Percentiles rank a stretch among this genome's conserved stretches.
Conservation (phyloP, 2,329 filamentous ascomycete species). For the Capronia epimyces region DNA sequence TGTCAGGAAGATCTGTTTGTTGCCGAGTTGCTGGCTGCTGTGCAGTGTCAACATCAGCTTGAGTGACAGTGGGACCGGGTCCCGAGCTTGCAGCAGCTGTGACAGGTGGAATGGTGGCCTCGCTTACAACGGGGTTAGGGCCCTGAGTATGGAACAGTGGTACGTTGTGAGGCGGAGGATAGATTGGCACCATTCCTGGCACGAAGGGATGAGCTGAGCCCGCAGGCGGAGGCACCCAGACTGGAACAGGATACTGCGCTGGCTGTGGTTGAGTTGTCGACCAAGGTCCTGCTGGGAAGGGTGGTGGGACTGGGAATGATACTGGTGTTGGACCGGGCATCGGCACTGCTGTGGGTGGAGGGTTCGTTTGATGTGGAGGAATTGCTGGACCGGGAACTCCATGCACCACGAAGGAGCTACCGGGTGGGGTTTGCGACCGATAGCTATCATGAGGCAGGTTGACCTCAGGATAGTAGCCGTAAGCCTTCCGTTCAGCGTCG, state of each 20-base stretch:
- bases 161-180: conserved; percentile 3
- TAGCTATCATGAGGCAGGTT: conserved; percentile 4
- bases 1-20: neutral
- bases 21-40: neutral
- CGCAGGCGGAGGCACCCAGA: conserved; percentile 5
- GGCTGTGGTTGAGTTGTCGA: neutral
- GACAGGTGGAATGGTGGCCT: neutral
- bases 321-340: conserved; percentile 1
- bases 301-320: neutral
- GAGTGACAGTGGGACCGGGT: neutral
- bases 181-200: conserved; percentile 8
- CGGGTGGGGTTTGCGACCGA: neutral
- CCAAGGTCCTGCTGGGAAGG: neutral
- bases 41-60: neutral
- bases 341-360: neutral
- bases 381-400: neutral
- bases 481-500: conserved; percentile 5
- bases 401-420: neutral
- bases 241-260: conserved; percentile 1
- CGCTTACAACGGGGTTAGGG: neutral
- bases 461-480: conserved; percentile 7
- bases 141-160: conserved; percentile 10
- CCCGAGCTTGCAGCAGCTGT: neutral
- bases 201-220: conserved; percentile 3
- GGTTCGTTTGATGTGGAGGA: neutral